Evolutionary conservation across 2,329 filamentous ascomycete genomes (phyloP), one percentile per base, ranked within the genome.

Genomic region (Calcarisporium arbuscula): DNA sequence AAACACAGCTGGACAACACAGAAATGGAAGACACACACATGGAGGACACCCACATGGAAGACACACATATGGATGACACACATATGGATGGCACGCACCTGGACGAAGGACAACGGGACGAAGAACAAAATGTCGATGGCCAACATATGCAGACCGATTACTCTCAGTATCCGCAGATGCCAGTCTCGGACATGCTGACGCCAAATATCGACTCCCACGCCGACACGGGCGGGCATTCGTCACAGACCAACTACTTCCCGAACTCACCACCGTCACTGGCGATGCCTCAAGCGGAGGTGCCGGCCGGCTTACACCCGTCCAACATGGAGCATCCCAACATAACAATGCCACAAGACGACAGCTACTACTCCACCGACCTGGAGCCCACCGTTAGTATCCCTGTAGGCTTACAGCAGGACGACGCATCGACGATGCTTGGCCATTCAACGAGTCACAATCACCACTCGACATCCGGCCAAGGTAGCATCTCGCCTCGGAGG

Each of bases 181-280:
- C 58, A 4, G 49, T 51, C 17, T 40, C 44, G 6, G 52, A 54
- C 30, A 46, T 49, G 38, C 36, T 54, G n/a, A 46, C 51, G 12
- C 37, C 43, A 4, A 47, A 40, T 17, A 40, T 41, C 4, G 45
- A 50, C 17, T 28, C 41, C n/a, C 28, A 45, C 10, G n/a, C 34
- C 12, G 48, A 44, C 12, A 43, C 32, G 39, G 39, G 50, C 20
- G 41, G 37, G 10, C 41, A 44, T 16, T 28, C 32, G 10, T 20
- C 44, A 5, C 45, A 46, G 21, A 23, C 41, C 6, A 44, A 51
- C 17, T 54, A 57, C 38, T 58, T 55, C 20, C n/a, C n/a, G n/a
- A 51, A 51, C 22, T 40, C 51, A n/a, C 36, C 44, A 8, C 45
- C 54, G 8, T 49, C 42, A 14, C 30, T 54, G 12, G 34, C 42